Evolutionary conservation across 31 red algal species (phyloP), one percentile per base, ranked within the genome.

Genomic region (Endocladia muricata): DNA sequence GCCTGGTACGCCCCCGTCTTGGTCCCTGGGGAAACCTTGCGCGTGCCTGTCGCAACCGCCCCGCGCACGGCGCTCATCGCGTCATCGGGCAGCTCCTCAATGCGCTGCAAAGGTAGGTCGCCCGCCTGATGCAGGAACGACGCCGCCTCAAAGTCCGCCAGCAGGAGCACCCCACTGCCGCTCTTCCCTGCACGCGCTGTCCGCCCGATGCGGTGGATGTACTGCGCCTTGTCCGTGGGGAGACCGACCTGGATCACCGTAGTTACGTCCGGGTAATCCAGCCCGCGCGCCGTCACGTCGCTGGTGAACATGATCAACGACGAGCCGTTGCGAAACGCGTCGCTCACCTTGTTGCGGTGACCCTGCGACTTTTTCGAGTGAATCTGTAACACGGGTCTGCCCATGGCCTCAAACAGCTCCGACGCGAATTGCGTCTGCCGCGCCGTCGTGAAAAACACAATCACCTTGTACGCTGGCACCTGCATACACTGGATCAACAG

Each of bases 191-290:
- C 90, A 30, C 86, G 74, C 4, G 84, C 91, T 1, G 90, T 92
- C 3, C 91, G 86, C 17, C 79, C 90, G 63, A 91, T 56, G 31
- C 95, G 85, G 36, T 98, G 90, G 19, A 98, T 70, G 47, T 98
- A 98, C 63, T 88, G 84, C 26, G 75, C 86, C 40, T 54, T 52
- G 47, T 81, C 78, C n/a, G 70, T 35, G 39, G 95, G 95, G 36
- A 82, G 11, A 8, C 95, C 88, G 21, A 92, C 75, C 58, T 98
- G 95, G 48, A 98, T 73, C 23, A 98, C 91, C 28, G 76, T 65
- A 2, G 75, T 77, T 36, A 93, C 91, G 39, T 93, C 87, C 25
- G 72, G 54, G 41, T 86, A 90, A 49, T 94, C 91, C 23, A 94
- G 25, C 22, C 91, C 92, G 29, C 87, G 86, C 38, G 84, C 73